These are phyloP conservation scores for Chrysosporium keratinophilum DNA, from an alignment of 2,329 filamentous ascomycete species.

Conservation along the genomic window DNA sequence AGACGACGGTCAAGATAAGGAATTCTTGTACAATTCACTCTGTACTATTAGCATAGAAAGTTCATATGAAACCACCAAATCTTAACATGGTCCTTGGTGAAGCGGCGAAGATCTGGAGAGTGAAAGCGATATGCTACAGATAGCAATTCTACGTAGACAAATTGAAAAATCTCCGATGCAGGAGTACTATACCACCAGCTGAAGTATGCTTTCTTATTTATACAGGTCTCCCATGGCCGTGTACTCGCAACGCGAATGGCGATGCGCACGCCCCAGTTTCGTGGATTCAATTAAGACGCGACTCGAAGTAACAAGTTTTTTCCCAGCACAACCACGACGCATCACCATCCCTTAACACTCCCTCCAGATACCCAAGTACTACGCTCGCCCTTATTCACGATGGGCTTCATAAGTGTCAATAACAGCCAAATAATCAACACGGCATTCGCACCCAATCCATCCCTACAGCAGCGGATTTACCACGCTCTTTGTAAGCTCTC, in stretches of 20 bases:
- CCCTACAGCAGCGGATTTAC: conserved; percentile 34
- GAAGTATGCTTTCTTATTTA: too few species aligned
- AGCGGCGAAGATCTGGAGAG: too few species aligned
- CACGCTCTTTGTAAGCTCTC: conserved; percentile 33
- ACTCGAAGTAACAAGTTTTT: background rate
- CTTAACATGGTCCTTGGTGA: too few species aligned
- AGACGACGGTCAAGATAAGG: background rate
- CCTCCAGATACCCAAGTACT: background rate
- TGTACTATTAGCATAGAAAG: conserved; percentile 7
- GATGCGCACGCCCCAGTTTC: too few species aligned
- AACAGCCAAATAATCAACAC: conserved; percentile 27
- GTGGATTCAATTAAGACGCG: background rate
- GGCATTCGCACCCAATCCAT: conserved; percentile 32
- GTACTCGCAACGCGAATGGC: too few species aligned
- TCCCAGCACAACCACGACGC: background rate
- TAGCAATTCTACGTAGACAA: too few species aligned
- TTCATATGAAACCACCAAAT: background rate
- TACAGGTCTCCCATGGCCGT: too few species aligned
- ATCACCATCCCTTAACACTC: background rate
- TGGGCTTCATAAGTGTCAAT: conserved; percentile 31
- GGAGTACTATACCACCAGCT: too few species aligned
- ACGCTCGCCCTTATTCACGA: conserved; percentile 14
- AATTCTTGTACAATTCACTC: conserved; percentile 2
- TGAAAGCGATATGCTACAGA: too few species aligned
- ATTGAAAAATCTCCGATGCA: too few species aligned